These are phyloP conservation scores for Hyparrhenia diplandra DNA, from an alignment of 176 grass and related monocot genomes.

Conservation along the genomic window DNA sequence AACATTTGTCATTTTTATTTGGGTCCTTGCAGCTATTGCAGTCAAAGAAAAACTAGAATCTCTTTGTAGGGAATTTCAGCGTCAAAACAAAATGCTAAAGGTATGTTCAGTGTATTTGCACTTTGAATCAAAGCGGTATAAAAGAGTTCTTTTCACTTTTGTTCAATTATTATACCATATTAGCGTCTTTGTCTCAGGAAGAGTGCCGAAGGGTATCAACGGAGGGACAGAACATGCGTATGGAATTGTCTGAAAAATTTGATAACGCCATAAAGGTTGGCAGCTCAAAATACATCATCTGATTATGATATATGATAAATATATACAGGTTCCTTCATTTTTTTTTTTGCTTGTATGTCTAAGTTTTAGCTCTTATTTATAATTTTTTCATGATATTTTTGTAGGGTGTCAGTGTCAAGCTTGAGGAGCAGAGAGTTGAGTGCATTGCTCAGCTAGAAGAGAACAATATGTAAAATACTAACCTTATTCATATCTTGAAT, in stretches of 20 bases:
- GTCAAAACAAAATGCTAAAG: slow-evolving; percentile 96
- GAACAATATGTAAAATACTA: slow-evolving; percentile 80
- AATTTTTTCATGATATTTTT: slow-evolving; percentile 10
- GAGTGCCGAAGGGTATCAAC: slow-evolving; percentile 83
- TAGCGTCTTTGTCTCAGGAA: slow-evolving; percentile 56
- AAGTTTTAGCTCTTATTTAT: slow-evolving; percentile 18
- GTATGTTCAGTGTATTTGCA: slow-evolving; percentile 32
- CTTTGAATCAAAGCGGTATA: not conserved
- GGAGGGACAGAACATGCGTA: slow-evolving; percentile 87
- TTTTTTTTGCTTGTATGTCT: slow-evolving; percentile 22
- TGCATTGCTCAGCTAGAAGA: slow-evolving; percentile 80
- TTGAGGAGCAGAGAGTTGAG: slow-evolving; percentile 92
- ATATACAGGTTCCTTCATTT: not conserved
- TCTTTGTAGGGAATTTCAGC: slow-evolving; percentile 90
- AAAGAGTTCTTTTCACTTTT: slow-evolving; percentile 4
- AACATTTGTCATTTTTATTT: slow-evolving; percentile 17
- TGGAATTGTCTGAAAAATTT: slow-evolving; percentile 81
- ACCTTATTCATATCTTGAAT: slow-evolving; percentile 32
- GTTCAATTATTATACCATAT: slow-evolving; percentile 25
- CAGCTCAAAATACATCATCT: slow-evolving; percentile 24
- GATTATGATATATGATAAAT: not conserved
- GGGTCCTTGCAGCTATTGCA: slow-evolving; percentile 61
- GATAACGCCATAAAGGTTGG: slow-evolving; percentile 89
- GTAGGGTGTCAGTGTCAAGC: slow-evolving; percentile 75
- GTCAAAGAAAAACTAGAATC: slow-evolving; percentile 89